Evolutionary conservation across 192 early-diverging fungal species (phyloP).

Genomic region (Mortierella hygrophila): DNA sequence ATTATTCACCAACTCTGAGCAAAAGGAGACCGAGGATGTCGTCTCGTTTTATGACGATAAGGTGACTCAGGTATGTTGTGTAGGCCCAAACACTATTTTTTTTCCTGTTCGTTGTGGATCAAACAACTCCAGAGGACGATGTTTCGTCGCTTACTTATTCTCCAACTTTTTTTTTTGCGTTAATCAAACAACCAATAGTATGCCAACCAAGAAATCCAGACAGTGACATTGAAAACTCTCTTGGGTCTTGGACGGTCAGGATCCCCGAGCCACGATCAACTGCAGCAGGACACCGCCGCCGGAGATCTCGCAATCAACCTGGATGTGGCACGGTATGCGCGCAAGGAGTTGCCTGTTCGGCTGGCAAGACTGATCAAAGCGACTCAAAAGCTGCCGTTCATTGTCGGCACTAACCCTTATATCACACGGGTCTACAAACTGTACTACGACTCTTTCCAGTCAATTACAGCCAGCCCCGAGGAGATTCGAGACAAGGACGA

Average conservation of each 20-base stretch:
- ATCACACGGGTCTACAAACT: constrained; percentile 87
- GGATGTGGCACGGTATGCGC: constrained; percentile 74
- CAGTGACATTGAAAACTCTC: constrained; percentile 83
- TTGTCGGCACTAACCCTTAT: constrained; percentile 96
- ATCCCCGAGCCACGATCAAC: constrained; percentile 58
- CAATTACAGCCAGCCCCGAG: constrained; percentile 72
- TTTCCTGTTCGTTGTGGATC: not conserved
- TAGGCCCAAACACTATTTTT: not conserved
- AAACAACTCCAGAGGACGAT: not conserved
- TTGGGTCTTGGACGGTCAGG: constrained; percentile 71
- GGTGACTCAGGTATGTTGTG: constrained; percentile 36
- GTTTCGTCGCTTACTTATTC: not conserved
- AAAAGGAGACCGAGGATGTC: constrained; percentile 33
- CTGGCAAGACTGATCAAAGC: constrained; percentile 89
- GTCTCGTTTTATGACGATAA: constrained; percentile 58
- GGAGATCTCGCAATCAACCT: constrained; percentile 62
- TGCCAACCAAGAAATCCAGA: constrained; percentile 70
- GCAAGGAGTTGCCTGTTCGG: constrained; percentile 88
- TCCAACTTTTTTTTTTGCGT: not conserved
- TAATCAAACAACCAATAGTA: constrained; percentile 52
- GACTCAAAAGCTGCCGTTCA: constrained; percentile 93
- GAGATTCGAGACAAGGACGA: constrained; percentile 82
- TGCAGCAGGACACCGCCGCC: constrained; percentile 29
- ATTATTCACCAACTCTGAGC: constrained; percentile 36
- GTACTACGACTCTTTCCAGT: constrained; percentile 86